These are phyloP conservation scores for Malassezia arunalokei DNA, from an alignment of 1,284 basidiomycete species.

Conservation along the genomic window DNA sequence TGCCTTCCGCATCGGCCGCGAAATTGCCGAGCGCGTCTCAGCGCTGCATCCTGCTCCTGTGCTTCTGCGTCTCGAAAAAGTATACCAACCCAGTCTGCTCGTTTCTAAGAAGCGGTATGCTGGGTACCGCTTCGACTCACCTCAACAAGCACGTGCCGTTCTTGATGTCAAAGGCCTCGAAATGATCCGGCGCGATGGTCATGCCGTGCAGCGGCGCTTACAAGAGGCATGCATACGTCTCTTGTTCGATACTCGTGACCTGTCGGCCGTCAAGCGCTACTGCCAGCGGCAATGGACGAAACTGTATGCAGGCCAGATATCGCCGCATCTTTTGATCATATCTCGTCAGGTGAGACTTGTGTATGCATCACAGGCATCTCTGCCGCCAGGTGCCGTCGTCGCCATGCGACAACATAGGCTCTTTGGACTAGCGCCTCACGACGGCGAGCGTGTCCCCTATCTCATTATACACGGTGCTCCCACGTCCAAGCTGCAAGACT, in stretches of 20 bases:
- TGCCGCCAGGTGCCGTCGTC: constrained; percentile 77
- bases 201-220: constrained; percentile 40
- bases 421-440: constrained; percentile 66
- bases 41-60: constrained; percentile 74
- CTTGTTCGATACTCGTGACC: constrained; percentile 73
- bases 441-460: constrained; percentile 85
- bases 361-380: constrained; percentile 54
- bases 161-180: constrained; percentile 98
- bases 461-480: constrained; percentile 64
- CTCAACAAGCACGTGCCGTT: constrained; percentile 62
- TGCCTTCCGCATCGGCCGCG: constrained; percentile 79
- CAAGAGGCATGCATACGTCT: constrained; percentile 48
- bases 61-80: constrained; percentile 96
- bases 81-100: constrained; percentile 82
- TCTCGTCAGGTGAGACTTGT: constrained; percentile 77
- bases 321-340: constrained; percentile 81
- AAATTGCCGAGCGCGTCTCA: constrained; percentile 80
- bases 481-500: constrained; percentile 62
- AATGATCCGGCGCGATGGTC: constrained; percentile 70
- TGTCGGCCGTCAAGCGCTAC: constrained; percentile 77
- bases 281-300: constrained; percentile 75
- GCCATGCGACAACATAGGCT: constrained; percentile 69
- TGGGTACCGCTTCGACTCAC: constrained; percentile 80
- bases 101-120: constrained; percentile 96
- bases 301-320: constrained; percentile 65